phyloP scores from a whole-genome alignment of 148 eudicot species.

The Vaccinium myrtillus region DNA sequence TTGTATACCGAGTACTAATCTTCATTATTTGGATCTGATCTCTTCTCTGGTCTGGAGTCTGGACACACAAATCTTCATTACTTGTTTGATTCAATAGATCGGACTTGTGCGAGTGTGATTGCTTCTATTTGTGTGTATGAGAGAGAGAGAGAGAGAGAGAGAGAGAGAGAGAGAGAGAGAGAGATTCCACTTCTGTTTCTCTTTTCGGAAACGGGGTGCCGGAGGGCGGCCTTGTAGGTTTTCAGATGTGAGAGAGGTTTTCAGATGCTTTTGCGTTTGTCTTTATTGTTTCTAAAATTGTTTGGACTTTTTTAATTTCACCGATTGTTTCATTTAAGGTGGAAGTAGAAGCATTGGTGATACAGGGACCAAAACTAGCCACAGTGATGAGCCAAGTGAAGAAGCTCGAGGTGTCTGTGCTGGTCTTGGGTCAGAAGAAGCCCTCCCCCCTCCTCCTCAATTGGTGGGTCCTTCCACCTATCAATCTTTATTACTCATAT shows the following conservation, averaged over 20 bases:
- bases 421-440: conserved; percentile 29
- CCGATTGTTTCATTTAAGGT: conserved; percentile 23
- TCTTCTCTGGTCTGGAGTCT: no score
- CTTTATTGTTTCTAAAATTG: no score
- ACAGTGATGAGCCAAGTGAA: conserved; percentile 63
- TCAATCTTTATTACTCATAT: neutral
- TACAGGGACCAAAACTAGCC: conserved; percentile 53
- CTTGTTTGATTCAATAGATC: neutral
- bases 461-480: neutral
- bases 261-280: neutral
- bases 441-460: conserved; percentile 16
- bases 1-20: neutral
- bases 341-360: conserved; percentile 54
- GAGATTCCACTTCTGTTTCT: no score
- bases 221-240: no score
- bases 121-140: neutral
- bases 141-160: neutral
- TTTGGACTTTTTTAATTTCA: neutral
- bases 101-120: neutral
- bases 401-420: conserved; percentile 59
- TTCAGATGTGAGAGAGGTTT: no score
- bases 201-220: no score
- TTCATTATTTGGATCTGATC: neutral
- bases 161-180: neutral
- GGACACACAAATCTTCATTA: no score